Base-by-base conservation (phyloP, 805 yeast species). In the Saccharomycopsis synnaedendra region DNA sequence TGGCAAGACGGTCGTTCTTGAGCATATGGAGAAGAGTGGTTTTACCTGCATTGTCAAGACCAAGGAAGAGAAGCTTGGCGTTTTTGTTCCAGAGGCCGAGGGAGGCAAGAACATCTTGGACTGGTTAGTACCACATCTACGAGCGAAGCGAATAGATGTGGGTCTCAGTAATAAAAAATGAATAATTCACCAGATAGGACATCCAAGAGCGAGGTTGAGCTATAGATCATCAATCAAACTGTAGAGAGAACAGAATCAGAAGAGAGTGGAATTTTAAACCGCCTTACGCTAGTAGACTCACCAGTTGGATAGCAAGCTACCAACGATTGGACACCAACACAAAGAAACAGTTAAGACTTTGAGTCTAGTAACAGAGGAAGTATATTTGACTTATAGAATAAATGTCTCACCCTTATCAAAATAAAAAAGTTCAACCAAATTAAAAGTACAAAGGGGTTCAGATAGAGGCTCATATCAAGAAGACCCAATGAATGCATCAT, bases 21-120 rank as follows among this genome's bases (percentile, higher is more conserved):
- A 85, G 69, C 86, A 85, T 85, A 62, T 85, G 93, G 57, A 85
- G 69, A 55, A 85, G 67, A 29, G 95, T 86, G 47, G 98, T 90
- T 68, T 93, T 93, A 63, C 98, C 98, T 42, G 98, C 98, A 59
- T 93, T 93, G 67, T 93, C 98, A 54, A 93, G 80, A 52, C 98
- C 98, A 58, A 93, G 75, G 75, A 93, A 93, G 62, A 93, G 75
- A 60, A 93, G 75, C 70, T 95, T 87, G 69, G 96, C 96, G 65
- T 90, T 97, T 66, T 93, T 88, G 74, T 90, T 93, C 82, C 86
- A 76, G 56, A 85, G 70, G 55, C 94, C 94, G 45, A 85, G 71
- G 47, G 86, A 80, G 60, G 89, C 81, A 56, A 85, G 70, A 53
- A 82, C 76, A 61, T 84, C 89, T 69, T 78, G 82, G 65, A 82